Conservation (phyloP, 164 flowering plant species). For the Vitis amurensis region DNA sequence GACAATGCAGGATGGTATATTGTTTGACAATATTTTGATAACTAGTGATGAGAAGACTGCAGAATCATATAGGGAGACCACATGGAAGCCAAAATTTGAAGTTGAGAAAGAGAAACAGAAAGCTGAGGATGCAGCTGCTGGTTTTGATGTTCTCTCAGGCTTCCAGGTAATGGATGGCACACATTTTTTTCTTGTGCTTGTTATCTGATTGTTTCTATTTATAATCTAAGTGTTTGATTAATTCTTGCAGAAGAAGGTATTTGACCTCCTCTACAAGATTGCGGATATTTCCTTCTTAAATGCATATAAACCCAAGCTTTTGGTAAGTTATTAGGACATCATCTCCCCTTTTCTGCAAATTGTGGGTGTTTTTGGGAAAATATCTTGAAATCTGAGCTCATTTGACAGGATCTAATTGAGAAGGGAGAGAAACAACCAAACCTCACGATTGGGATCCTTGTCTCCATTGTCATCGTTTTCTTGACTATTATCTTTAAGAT, state of each 20-base stretch:
- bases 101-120: conserved; percentile 85
- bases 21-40: conserved; percentile 89
- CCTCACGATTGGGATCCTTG: conserved; percentile 65
- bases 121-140: conserved; percentile 69
- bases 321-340: conserved; percentile 44
- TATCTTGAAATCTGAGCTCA: not conserved
- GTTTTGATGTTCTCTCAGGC: conserved; percentile 53
- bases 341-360: not conserved
- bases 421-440: conserved; percentile 87
- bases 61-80: conserved; percentile 46
- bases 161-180: conserved; percentile 48
- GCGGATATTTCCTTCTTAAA: conserved; percentile 77
- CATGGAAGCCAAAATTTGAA: conserved; percentile 87
- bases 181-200: not conserved
- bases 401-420: conserved; percentile 73
- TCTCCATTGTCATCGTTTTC: conserved; percentile 50
- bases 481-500: conserved; percentile 51
- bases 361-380: not conserved
- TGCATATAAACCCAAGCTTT: conserved; percentile 52
- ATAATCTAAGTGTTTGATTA: not conserved
- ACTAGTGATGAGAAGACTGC: conserved; percentile 73
- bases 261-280: conserved; percentile 74
- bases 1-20: conserved; percentile 99
- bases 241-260: conserved; percentile 69
- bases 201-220: not conserved